Evolutionary conservation across 2,329 filamentous ascomycete genomes (phyloP), one percentile per base, ranked within the genome.

Genomic region (Elsinoe australis): DNA sequence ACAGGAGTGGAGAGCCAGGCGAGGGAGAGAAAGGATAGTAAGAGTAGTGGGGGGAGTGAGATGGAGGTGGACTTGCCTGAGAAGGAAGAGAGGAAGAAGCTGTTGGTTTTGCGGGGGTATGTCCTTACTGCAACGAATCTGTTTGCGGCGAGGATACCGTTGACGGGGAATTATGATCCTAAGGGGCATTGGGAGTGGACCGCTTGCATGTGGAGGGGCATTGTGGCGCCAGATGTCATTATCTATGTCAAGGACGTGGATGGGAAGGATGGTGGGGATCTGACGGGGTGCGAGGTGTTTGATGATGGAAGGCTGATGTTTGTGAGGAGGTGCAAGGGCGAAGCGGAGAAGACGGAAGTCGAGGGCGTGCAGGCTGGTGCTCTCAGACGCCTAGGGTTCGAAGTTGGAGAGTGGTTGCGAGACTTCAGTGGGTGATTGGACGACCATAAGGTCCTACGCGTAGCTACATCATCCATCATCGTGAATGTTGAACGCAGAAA

Each of bases 171-270:
- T 5, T 95, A 94, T 63, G 77, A 80, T 12, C 81, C 85, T 0
- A 75, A 85, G n/a, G 88, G 94, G 58, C 90, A 96, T 67, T 96
- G 90, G 88, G 85, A 94, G 64, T 96, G 90, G 90, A 87, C 92
- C 72, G 90, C 90, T 28, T 90, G 85, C 34, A 76, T 95, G 17
- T 96, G 90, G 90, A 81, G 89, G 7, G 87, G 87, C 7, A 84
- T 86, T 47, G 75, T 89, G 1, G 87, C 85, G 0, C 80, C 90
- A 0, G 90, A 96, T 64, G 68, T 90, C 36, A 84, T 84, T 1
- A 72, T 92, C 21, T 87, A 84, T 59, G 75, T 85, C 14, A 73
- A 71, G 33, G 63, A 67, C 38, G 61, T 59, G 17, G 56, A 52
- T 3, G 58, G 59, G 19, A 61, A 63, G 26, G 55, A 56, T 4